A percentile compares a stretch with the other conserved stretches of the same genome.
Conservation (phyloP, 192 early-diverging fungal genomes). For the Jimgerdemannia flammicorona region DNA sequence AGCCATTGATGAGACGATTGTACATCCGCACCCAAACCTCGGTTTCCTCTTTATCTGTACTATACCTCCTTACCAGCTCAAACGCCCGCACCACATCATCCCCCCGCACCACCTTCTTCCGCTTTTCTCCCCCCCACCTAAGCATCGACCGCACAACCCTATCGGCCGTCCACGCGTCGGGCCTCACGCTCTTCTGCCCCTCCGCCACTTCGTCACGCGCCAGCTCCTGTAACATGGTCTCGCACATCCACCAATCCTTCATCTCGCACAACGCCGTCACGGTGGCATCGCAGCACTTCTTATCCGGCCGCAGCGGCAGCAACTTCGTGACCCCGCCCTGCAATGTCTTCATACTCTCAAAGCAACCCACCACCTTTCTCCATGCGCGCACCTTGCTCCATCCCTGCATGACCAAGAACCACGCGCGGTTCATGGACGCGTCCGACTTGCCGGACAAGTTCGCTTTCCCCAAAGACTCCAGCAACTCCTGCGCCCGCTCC, state of each 20-base stretch:
- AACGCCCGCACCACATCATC: background rate
- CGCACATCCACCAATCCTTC: background rate
- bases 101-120: background rate
- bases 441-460: too few species aligned
- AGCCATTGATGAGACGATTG: background rate
- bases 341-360: background rate
- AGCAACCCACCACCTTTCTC: background rate
- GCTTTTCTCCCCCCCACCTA: background rate
- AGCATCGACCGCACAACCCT: background rate
- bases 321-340: background rate
- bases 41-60: background rate
- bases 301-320: background rate
- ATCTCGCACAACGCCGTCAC: background rate
- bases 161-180: background rate
- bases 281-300: background rate
- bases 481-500: too few species aligned
- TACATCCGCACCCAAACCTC: background rate
- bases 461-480: background rate
- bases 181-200: background rate
- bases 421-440: too few species aligned
- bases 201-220: background rate
- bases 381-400: background rate
- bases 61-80: background rate
- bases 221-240: background rate
- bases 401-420: too few species aligned